phyloP scores from a whole-genome alignment of 805 yeast genomes.

The Debaryomyces maramus region DNA sequence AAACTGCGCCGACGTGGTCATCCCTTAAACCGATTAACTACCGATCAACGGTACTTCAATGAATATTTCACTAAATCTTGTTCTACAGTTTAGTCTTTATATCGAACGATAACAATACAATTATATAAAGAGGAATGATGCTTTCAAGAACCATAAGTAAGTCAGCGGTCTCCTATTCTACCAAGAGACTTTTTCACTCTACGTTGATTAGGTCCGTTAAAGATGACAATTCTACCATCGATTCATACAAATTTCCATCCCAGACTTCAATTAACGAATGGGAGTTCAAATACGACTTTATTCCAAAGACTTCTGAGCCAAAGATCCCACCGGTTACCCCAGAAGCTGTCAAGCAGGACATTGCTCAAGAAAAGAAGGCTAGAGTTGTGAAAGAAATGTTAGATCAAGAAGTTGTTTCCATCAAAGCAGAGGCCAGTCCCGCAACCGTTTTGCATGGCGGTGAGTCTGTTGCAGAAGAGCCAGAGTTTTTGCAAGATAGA shows the following conservation, averaged over 20 bases:
- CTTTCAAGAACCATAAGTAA: background rate
- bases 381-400: constrained; percentile 39
- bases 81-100: too few relatives aligned
- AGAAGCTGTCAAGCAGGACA: constrained; percentile 51
- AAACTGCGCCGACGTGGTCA: too few relatives aligned
- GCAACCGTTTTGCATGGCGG: constrained; percentile 46
- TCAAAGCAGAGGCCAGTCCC: constrained; percentile 45
- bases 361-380: constrained; percentile 42
- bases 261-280: constrained; percentile 48
- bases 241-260: constrained; percentile 52
- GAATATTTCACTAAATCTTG: too few relatives aligned
- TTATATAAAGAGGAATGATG: too few relatives aligned
- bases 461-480: constrained; percentile 36
- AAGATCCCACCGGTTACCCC: constrained; percentile 47
- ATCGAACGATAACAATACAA: too few relatives aligned
- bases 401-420: constrained; percentile 33
- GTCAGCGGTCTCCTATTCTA: background rate
- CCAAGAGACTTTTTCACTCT: background rate
- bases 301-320: constrained; percentile 41
- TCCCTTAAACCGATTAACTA: too few relatives aligned
- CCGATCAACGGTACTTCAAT: too few relatives aligned
- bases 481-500: constrained; percentile 39
- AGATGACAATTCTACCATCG: constrained; percentile 59
- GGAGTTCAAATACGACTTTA: constrained; percentile 49
- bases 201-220: constrained; percentile 35